These are phyloP conservation scores for Thelonectria blattea DNA, from an alignment of 2,329 filamentous ascomycete species.

Conservation along the genomic window DNA sequence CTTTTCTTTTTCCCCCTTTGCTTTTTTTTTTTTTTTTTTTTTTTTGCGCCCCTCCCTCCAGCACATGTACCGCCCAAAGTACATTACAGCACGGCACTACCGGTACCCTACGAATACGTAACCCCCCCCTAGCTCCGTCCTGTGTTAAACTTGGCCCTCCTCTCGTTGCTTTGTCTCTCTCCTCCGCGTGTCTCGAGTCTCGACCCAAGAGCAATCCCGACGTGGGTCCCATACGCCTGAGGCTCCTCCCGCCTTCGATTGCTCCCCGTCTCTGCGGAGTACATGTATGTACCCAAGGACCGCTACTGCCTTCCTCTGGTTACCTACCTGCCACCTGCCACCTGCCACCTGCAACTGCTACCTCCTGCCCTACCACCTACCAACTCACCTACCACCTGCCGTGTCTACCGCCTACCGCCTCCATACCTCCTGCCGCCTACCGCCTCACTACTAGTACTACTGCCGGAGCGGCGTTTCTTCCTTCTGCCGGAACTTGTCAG, in stretches of 20 bases:
- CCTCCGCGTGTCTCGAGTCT: conserved; percentile 28
- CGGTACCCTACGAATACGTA: conserved; percentile 10
- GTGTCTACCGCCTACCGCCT: neutral
- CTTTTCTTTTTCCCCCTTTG: conserved; percentile 36
- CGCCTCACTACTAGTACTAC: conserved; percentile 2
- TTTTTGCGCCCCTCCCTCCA: conserved; percentile 29
- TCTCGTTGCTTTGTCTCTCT: conserved; percentile 19
- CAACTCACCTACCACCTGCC: too few relatives aligned
- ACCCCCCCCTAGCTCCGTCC: conserved; percentile 25
- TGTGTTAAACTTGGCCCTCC: conserved; percentile 7
- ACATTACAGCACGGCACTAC: too few relatives aligned
- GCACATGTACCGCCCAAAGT: neutral
- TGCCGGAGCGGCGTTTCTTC: conserved; percentile 36
- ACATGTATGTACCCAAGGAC: neutral
- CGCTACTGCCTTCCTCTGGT: neutral
- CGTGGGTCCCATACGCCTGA: conserved; percentile 38
- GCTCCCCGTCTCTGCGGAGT: neutral
- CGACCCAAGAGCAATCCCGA: conserved; percentile 36
- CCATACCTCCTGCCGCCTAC: too few relatives aligned
- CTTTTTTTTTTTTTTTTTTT: conserved; percentile 38
- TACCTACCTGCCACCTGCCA: neutral
- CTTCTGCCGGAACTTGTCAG: conserved; percentile 26
- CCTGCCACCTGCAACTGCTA: conserved; percentile 3
- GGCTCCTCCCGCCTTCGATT: conserved; percentile 27
- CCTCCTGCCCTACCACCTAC: neutral